Evolutionary conservation across 2,329 filamentous ascomycete genomes (phyloP).

Genomic region (Aspergillus ibericus): DNA sequence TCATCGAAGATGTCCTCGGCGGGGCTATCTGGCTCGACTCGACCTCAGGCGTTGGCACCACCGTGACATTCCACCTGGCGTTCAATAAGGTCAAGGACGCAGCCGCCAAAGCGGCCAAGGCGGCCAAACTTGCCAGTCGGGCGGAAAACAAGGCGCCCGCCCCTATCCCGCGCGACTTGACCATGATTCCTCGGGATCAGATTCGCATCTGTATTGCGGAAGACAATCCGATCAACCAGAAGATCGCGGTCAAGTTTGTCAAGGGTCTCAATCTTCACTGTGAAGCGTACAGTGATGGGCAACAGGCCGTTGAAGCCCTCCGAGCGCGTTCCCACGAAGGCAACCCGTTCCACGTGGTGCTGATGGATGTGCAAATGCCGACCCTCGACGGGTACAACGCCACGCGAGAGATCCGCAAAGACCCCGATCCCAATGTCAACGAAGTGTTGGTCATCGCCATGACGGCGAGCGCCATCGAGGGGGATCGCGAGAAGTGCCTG

Average conservation of each 20-base stretch:
- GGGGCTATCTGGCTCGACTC: conserved; percentile 82
- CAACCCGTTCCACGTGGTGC: conserved; percentile 79
- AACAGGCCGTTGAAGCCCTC: conserved; percentile 84
- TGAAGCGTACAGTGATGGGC: conserved; percentile 85
- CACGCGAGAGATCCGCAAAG: conserved; percentile 76
- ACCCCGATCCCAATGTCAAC: conserved; percentile 72
- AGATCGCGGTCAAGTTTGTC: conserved; percentile 89
- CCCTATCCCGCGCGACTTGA: conserved; percentile 63
- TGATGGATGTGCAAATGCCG: conserved; percentile 98
- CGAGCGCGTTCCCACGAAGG: conserved; percentile 69
- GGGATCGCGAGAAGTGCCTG: conserved; percentile 92
- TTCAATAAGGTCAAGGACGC: conserved; percentile 74
- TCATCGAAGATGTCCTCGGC: conserved; percentile 89
- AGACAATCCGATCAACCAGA: conserved; percentile 92
- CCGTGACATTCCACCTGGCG: conserved; percentile 74
- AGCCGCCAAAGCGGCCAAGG: conserved; percentile 59
- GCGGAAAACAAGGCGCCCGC: conserved; percentile 44
- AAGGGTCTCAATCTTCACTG: conserved; percentile 82
- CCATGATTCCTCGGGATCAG: conserved; percentile 70
- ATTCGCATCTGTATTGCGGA: conserved; percentile 90
- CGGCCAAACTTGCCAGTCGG: conserved; percentile 48
- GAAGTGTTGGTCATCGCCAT: conserved; percentile 93
- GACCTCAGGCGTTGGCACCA: conserved; percentile 61
- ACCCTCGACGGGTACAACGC: conserved; percentile 90
- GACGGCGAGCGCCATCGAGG: conserved; percentile 93